Conservation (phyloP, 1,284 basidiomycete species). For the Trichosporon asahii region DNA sequence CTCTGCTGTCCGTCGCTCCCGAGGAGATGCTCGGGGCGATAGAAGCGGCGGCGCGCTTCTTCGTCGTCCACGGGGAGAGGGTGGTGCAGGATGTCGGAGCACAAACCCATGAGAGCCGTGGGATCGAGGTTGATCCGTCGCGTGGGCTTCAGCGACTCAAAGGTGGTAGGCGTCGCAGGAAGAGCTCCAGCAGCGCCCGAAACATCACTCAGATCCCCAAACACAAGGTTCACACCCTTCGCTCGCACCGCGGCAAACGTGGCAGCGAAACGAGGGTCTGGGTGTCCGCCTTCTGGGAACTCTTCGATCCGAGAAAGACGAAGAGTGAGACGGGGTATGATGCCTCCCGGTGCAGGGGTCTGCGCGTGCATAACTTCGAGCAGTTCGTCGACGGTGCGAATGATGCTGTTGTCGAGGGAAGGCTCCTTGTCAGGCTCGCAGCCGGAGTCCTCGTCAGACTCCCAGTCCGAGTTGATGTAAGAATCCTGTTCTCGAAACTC, state of each 20-base stretch:
- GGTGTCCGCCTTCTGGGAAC: conserved; percentile 49
- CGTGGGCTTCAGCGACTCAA: conserved; percentile 47
- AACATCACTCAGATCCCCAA: conserved; percentile 58
- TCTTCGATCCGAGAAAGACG: conserved; percentile 63
- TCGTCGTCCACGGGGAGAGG: conserved; percentile 60
- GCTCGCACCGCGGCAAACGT: conserved; percentile 55
- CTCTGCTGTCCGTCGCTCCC: conserved; percentile 30
- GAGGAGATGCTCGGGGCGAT: conserved; percentile 46
- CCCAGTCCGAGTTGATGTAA: conserved; percentile 57
- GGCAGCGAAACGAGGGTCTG: conserved; percentile 60
- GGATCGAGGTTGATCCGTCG: conserved; percentile 69
- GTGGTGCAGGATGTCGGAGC: conserved; percentile 75
- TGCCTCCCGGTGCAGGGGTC: conserved; percentile 29
- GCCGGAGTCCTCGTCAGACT: conserved; percentile 21
- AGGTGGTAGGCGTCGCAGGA: conserved; percentile 65
- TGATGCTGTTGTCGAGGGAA: conserved; percentile 23
- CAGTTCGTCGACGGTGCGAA: conserved; percentile 49
- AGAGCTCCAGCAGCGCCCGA: conserved; percentile 59
- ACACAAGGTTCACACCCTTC: conserved; percentile 58
- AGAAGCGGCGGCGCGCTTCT: conserved; percentile 61
- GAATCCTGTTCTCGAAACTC: conserved; percentile 80
- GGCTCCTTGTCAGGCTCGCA: conserved; percentile 53
- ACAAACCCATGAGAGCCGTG: conserved; percentile 73
- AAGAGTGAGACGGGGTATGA: conserved; percentile 56
- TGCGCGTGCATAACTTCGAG: conserved; percentile 42